Conservation (phyloP, 306 rosid genomes). For the Lathyrus tuberosus region DNA sequence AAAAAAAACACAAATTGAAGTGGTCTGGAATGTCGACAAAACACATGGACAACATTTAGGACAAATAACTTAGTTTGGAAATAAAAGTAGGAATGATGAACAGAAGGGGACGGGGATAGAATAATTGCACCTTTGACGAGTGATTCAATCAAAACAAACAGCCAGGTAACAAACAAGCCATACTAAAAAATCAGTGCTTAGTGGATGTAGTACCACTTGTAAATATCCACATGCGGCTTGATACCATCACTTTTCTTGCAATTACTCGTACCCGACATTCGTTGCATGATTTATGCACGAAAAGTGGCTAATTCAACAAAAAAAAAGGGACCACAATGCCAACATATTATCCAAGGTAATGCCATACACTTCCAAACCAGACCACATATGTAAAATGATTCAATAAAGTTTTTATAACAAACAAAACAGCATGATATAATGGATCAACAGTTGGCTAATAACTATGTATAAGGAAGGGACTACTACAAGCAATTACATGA, state of each 20-base stretch:
- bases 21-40: background rate
- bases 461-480: constrained; percentile 12
- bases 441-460: constrained; percentile 19
- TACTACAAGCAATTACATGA: constrained; percentile 22
- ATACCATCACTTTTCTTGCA: background rate
- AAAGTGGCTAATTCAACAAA: background rate
- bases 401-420: background rate
- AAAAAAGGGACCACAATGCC: background rate
- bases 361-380: background rate
- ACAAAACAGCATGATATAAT: constrained; percentile 13
- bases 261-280: background rate
- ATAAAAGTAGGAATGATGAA: constrained; percentile 32
- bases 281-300: background rate
- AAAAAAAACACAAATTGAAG: background rate
- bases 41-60: background rate
- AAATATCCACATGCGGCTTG: background rate
- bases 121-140: constrained; percentile 44
- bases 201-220: constrained; percentile 47
- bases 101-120: background rate
- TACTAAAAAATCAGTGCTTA: constrained; percentile 10
- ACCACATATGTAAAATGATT: background rate
- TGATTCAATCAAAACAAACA: constrained; percentile 35
- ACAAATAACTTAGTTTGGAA: constrained; percentile 28
- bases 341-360: background rate
- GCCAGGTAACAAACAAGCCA: constrained; percentile 19